A percentile compares a stretch with the other conserved stretches of the same genome.
Conservation (phyloP, 176 grass and related monocot genomes). For the Poa pratensis region DNA sequence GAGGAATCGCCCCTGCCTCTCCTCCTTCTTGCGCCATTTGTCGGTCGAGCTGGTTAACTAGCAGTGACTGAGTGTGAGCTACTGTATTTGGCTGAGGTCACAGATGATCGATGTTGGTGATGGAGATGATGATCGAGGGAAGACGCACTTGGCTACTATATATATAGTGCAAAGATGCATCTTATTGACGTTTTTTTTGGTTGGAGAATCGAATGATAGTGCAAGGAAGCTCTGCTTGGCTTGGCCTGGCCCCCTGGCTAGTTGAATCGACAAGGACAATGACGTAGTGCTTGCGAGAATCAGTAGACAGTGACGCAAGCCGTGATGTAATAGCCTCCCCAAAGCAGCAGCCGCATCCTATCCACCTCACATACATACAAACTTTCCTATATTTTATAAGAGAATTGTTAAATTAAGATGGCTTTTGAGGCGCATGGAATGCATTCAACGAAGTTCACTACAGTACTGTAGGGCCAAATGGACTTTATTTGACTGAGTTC, state of each 20-base stretch:
- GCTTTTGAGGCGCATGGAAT: not conserved
- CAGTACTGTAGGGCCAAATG: no score
- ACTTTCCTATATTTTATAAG: not conserved
- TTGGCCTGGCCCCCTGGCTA: not conserved
- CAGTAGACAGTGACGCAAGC: not conserved
- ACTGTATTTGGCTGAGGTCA: not conserved
- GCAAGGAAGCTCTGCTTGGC: not conserved
- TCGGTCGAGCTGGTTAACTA: not conserved
- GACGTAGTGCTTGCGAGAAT: not conserved
- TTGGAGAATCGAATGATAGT: not conserved
- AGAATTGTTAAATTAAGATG: not conserved
- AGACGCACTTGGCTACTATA: not conserved
- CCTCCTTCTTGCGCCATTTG: not conserved
- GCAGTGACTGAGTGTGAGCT: not conserved
- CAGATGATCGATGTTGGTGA: not conserved
- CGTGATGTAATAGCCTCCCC: not conserved
- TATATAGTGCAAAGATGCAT: not conserved
- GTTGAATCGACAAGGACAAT: not conserved
- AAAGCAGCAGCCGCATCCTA: not conserved
- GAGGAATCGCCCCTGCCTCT: conserved; percentile 17
- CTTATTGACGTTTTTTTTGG: not conserved
- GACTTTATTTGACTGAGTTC: no score
- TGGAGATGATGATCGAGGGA: not conserved
- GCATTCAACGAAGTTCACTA: no score
- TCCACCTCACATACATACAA: not conserved